Conservation (phyloP, 805 yeast genomes). For the Candida krabiensis region DNA sequence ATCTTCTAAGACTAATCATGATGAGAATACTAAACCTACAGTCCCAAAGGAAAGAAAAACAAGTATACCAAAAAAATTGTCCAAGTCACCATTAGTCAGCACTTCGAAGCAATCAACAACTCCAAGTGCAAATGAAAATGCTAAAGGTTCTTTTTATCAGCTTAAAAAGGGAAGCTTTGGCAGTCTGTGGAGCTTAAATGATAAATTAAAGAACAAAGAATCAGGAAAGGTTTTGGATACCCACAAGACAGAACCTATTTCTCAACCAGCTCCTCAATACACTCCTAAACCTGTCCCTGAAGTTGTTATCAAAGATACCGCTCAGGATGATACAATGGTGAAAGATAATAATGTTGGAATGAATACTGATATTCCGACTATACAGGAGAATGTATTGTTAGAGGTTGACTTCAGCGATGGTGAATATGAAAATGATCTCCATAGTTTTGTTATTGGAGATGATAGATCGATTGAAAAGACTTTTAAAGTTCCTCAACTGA, state of each 20-base stretch:
- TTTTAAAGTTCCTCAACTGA: not conserved
- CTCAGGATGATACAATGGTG: no score
- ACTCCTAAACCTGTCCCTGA: no score
- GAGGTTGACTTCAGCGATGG: slow-evolving; percentile 11
- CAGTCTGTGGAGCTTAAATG: slow-evolving; percentile 3
- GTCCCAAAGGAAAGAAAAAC: not conserved
- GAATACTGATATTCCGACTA: no score
- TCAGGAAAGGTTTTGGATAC: no score
- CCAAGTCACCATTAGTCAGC: no score
- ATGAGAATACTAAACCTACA: not conserved
- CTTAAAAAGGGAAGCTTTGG: slow-evolving; percentile 3
- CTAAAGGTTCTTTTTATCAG: not conserved
- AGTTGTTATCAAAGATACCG: no score
- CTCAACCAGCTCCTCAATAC: no score
- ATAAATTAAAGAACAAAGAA: slow-evolving; percentile 2
- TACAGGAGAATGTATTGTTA: not conserved
- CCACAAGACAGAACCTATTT: no score
- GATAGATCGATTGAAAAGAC: slow-evolving; percentile 3
- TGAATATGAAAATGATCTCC: slow-evolving; percentile 11
- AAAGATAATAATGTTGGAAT: not conserved
- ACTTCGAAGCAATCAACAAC: no score
- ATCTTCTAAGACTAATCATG: not conserved
- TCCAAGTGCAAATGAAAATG: no score
- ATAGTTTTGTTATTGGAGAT: slow-evolving; percentile 19
- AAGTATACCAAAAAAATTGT: no score